Base-by-base conservation (phyloP, 805 yeast genomes). In the Sugiyamaella mastotermitis region DNA sequence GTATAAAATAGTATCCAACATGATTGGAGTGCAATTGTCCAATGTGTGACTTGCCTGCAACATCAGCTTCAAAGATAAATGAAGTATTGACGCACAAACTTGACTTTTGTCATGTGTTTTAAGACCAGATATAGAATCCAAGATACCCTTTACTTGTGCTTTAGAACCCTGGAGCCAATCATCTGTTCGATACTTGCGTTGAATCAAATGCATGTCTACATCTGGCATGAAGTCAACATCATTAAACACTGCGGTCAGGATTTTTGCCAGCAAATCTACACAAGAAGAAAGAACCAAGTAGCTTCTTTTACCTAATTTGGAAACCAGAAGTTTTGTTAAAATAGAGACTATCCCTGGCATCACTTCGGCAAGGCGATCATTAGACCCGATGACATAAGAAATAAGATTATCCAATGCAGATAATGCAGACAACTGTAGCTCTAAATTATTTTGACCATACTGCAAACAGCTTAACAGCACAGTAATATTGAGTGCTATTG, bases 81-180 rank as follows among this genome's bases (percentile, higher is more conserved):
- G 43, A 15, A 58, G 50, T 10, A 71, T 35, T 1, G 59, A 46
- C 14, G 48, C 41, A 33, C 57, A 54, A 4, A 69, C 69, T 36
- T 64, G 64, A 4, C 41, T 36, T 23, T 62, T 60, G 1, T 52
- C 50, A 40, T 61, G 63, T 2, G 27, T 38, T 18, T 54, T 38
- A 1, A 61, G 33, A 1, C 52, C 51, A 1, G 57, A 29, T 17
- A 71, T 56, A 2, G 62, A 48, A 17, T 60, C 55, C 4, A 79
- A 41, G 0, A 80, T 74, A 13, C 66, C 54, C 33, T 61, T 60
- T 2, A 77, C 60, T 48, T 79, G 83, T 13, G 56, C 49, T 3
- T 71, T 56, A 0, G 82, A 75, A 0, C 71, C 77, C 10, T 53
- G 61, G n/a, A 76, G 51, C 85, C 85, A 78, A 11, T 68, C 48